A percentile compares a stretch with the other conserved stretches of the same genome.
Evolutionary conservation across 768 basidiomycete genomes (phyloP).

Genomic region (Mycena venus): DNA sequence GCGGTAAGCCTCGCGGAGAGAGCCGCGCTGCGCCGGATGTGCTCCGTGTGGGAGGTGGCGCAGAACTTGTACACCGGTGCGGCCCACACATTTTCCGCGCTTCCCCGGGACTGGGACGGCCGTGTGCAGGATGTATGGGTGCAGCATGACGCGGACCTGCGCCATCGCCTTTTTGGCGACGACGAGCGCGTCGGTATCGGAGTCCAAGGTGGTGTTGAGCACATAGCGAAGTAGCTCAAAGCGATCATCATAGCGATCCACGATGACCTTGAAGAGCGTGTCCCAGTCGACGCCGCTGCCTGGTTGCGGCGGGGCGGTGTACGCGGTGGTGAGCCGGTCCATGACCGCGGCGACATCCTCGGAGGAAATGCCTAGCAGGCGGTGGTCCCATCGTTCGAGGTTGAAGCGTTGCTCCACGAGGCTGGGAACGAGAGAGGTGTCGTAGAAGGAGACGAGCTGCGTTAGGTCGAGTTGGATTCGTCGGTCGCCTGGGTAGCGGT

Average conservation of each 20-base stretch:
- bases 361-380: constrained; percentile 46
- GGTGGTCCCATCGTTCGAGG: constrained; percentile 51
- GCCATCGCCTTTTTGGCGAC: constrained; percentile 40
- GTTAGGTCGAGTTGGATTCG: constrained; percentile 49
- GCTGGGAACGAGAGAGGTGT: constrained; percentile 50
- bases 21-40: constrained; percentile 29
- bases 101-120: constrained; percentile 25
- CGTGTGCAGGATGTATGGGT: constrained; percentile 45
- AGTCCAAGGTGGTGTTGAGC: constrained; percentile 44
- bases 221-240: constrained; percentile 55
- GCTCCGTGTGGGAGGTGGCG: constrained; percentile 46
- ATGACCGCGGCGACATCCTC: constrained; percentile 42
- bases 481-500: constrained; percentile 49
- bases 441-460: constrained; percentile 50
- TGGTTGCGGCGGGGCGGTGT: constrained; percentile 26
- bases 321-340: constrained; percentile 41
- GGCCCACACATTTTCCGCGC: constrained; percentile 48
- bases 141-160: constrained; percentile 47
- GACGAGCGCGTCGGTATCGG: constrained; percentile 18
- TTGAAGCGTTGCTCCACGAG: constrained; percentile 46
- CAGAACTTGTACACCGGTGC: constrained; percentile 49
- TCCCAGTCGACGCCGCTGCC: constrained; percentile 59
- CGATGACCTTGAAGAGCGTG: constrained; percentile 51
- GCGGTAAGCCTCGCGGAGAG: constrained; percentile 32
- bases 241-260: constrained; percentile 57